Base-by-base conservation (phyloP, 768 basidiomycete species). In the Hemileccinum rubropunctum region DNA sequence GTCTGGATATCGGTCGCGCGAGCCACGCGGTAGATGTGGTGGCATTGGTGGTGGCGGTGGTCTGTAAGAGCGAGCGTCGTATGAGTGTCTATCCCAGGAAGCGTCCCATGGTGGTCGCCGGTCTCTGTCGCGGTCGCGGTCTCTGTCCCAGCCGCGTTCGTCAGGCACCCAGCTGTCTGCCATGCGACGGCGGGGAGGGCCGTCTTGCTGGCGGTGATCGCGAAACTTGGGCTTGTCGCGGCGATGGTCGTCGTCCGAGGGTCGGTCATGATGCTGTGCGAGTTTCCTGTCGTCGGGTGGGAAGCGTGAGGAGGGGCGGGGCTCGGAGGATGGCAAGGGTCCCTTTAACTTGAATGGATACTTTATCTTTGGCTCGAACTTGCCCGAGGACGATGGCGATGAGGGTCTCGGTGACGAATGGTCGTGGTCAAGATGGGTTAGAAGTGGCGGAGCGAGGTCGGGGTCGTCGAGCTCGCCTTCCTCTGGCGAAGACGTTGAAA, bases 381-480 rank as follows among this genome's bases (percentile, higher is more conserved):
- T 80, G 68, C n/a, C 30, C 35, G 50, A 36, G n/a, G 61, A 50
- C 28, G 57, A 54, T 17, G 53, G 60, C 18, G 58, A 59, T 42
- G 74, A 67, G 57, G 75, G 73, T 0, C 68, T 55, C 23, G 23
- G 6, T 3, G 23, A 23, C 23, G 6, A 6, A n/a, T 68, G 57
- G 20, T 64, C 20, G 36, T 33, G 44, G 50, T 45, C 45, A 32
- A 63, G 54, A 18, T 59, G 55, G 49, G 43, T 30, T 49, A 18
- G 20, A 40, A 34, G 28, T 14, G 40, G 34, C 6, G 42, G 48
- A 27, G 45, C 53, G 42, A 58, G 41, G 36, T 66, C 71, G 64
- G 42, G 43, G 62, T 90, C 88, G 68, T 88, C 87, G 42, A 91
- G 71, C 59, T 91, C 89, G 52, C 89, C 89, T 63, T 91, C 89